Evolutionary conservation across 495 filamentous ascomycete species (phyloP).

Genomic region (Endocarpon pusillum): DNA sequence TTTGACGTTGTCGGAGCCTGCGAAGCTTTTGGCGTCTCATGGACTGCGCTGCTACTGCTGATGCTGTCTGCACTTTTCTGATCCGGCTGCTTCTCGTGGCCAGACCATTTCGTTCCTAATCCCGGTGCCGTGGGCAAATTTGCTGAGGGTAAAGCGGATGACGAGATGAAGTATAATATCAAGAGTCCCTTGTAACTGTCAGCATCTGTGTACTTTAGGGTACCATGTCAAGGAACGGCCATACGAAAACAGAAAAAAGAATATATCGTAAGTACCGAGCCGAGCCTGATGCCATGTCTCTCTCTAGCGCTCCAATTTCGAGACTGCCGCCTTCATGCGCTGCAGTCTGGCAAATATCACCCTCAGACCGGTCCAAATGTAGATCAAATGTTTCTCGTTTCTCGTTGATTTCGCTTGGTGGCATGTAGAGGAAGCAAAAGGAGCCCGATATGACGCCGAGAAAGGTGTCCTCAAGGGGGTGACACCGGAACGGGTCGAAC

Average conservation of each 20-base stretch:
- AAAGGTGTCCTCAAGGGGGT: no score
- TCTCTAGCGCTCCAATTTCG: no score
- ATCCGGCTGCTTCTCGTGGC: background rate
- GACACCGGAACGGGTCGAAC: no score
- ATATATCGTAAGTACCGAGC: slow-evolving; percentile 74
- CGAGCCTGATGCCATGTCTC: slow-evolving; percentile 49
- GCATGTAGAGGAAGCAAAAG: no score
- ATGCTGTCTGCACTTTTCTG: background rate
- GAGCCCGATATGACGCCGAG: no score
- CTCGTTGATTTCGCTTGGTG: no score
- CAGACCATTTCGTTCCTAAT: background rate
- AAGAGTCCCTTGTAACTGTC: slow-evolving; percentile 64
- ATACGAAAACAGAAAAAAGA: slow-evolving; percentile 69
- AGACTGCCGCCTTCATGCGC: no score
- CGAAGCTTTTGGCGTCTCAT: slow-evolving; percentile 10
- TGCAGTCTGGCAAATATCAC: no score
- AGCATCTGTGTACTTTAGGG: no score
- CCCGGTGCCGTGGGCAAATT: slow-evolving; percentile 3
- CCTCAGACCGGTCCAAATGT: no score
- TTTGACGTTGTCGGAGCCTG: slow-evolving; percentile 22
- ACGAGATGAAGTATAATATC: slow-evolving; percentile 65
- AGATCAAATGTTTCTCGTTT: no score
- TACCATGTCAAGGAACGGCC: no score
- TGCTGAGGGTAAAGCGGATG: slow-evolving; percentile 39
- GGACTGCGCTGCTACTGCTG: background rate